Evolutionary conservation across 2,329 filamentous ascomycete species (phyloP), one percentile per base, ranked within the genome.

Genomic region (Fusarium abutilonis): DNA sequence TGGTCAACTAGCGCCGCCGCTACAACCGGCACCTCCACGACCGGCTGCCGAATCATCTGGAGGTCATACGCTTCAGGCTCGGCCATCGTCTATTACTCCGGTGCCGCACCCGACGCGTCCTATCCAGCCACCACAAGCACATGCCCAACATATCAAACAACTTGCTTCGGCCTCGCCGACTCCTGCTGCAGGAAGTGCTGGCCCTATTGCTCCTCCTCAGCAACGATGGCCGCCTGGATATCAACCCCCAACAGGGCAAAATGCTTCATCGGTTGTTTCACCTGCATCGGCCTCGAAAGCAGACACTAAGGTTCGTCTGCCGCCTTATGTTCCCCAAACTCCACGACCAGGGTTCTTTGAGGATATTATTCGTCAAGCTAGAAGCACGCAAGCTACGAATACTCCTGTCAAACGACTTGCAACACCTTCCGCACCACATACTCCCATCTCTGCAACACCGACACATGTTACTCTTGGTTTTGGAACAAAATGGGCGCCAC

Each of bases 401-500:
- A 74, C 76, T 1, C 74, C 72, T n/a, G 57, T 69, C 9, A 77
- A 73, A 43, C 72, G 72, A 26, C 54, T 65, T 26, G 73, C 73
- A 34, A 72, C 70, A 15, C 69, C 74, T 7, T 68, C 72, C 14
- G 62, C 73, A 29, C 76, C 77, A 14, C 74, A 74, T 14, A 79
- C 77, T 0, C 77, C 77, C 7, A 61, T 72, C 10, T 68, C 72
- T 32, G 67, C 66, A 11, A 71, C 67, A n/a, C 70, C 71, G 5
- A 48, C 56, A 11, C 66, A 73, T 13, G 54, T 77, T 21, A 70
- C 68, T 2, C 70, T 73, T 40, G 76, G 76, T 0, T 76, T 78
- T 55, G 85, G 83, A 40, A 89, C 86, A 0, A 83, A 82, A 67
- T 89, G 86, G 86, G 83, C 79, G 3, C 76, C 82, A 14, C 79